Evolutionary conservation across 371 early-diverging fungal genomes (phyloP), one percentile per base, ranked within the genome.

Genomic region (Zopfochytrium polystomum): DNA sequence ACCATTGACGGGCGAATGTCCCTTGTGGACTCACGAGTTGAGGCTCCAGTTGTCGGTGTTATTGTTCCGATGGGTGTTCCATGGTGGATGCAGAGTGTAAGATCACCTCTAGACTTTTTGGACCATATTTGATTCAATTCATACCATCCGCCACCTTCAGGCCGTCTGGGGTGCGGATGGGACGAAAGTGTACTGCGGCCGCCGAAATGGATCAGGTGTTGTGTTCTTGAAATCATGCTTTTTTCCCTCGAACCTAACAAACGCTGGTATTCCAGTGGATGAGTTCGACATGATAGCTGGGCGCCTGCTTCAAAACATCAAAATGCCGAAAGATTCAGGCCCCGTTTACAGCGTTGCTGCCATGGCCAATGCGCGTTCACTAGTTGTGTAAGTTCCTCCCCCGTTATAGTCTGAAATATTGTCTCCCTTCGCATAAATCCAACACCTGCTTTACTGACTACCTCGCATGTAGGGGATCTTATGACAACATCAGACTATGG

Each of bases 401-500:
- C 31, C 6, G 22, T 38, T 9, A 4, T 0, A 4, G 20, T n/a
- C 23, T 15, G 48, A 18, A 4, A 20, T 26, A n/a, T n/a, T n/a
- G n/a, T n/a, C n/a, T n/a, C n/a, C n/a, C n/a, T n/a, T n/a, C n/a
- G n/a, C n/a, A n/a, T n/a, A n/a, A n/a, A n/a, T n/a, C n/a, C n/a
- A n/a, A 25, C 25, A 30, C 32, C 18, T 25, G 6, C 57, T 20
- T 3, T 5, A 35, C 11, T n/a, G 7, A 26, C 32, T 58, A 26
- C 4, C 15, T 55, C 45, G 32, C 47, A 33, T 43, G 34, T 52
- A 92, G 92, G 62, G 92, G 90, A 0, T 96, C 96, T 0, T 83
- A 83, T 27, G 98, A 97, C 66, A 96, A 93, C 63, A 80, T 97
- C 49, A 84, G 98, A 27, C 70, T 95, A 44, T 97, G 93, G 94